Base-by-base conservation (phyloP, 1,284 basidiomycete genomes). In the Ganoderma leucocontextum region DNA sequence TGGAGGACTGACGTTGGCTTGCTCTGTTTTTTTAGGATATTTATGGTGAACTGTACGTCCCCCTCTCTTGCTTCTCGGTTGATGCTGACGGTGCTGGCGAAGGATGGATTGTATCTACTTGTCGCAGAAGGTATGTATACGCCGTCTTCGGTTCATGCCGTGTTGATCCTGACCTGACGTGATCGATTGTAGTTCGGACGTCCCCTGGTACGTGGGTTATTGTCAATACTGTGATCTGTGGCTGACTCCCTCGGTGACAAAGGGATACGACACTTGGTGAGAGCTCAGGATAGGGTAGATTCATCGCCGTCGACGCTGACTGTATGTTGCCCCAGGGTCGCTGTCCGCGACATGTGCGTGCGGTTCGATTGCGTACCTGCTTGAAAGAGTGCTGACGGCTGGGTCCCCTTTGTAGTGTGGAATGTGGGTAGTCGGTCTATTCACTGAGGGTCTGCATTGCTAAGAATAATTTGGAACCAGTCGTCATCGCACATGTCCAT, bases 51-150 rank as follows among this genome's bases (percentile, higher is more conserved):
- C 78, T 94, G 92, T 92, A 77, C 73, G 87, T 75, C 1, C 41
- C 29, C 35, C 1, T 1, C 42, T 25, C 29, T 12, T 60, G 10
- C 33, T 15, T 22, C 4, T 29, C 25, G 41, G 19, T 42, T 47
- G 25, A 22, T 25, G 19, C 53, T 60, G 35, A 60, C 17, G 25
- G 38, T 44, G 36, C 7, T 4, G 2, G 22, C 41, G 47, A 39
- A 94, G 95, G 70, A 91, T 97, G 92, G 95, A 98, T 83, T 95
- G 92, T 88, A 93, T 98, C 70, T 98, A 98, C 78, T 88, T 98
- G 25, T 91, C 94, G 6, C 96, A 97, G 79, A 97, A 97, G 91
- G 86, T 91, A 62, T 47, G 83, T 76, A 12, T 17, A 7, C 12
- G 6, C 12, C 4, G 13, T 42, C 8, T 63, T 7, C 35, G n/a